These are phyloP conservation scores for Bruguiera gymnorhiza DNA, from an alignment of 345 rosid species.

Conservation along the genomic window DNA sequence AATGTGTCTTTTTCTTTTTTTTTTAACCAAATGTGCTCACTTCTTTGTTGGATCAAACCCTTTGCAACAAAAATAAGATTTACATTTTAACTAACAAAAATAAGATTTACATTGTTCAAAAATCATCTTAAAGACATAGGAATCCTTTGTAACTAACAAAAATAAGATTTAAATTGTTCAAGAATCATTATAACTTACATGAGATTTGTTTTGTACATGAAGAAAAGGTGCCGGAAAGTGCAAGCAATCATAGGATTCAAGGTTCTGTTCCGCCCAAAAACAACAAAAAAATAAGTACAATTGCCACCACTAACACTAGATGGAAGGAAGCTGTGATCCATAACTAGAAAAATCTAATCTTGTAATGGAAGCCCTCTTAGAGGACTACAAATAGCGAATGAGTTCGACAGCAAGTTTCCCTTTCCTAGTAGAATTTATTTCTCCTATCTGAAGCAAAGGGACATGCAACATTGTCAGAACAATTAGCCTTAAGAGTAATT, in stretches of 20 bases:
- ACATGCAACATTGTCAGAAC: constrained; percentile 7
- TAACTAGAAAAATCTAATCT: neutral
- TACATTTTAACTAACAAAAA: no score
- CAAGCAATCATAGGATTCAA: no score
- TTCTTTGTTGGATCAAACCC: no score
- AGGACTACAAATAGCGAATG: constrained; percentile 54
- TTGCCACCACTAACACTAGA: neutral
- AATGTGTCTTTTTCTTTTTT: no score
- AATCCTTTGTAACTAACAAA: no score
- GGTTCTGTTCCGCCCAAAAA: no score
- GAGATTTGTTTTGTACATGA: neutral
- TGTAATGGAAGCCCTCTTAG: neutral
- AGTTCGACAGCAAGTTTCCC: constrained; percentile 81
- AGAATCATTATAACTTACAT: neutral
- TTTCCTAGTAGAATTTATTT: constrained; percentile 65
- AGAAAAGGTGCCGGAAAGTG: neutral
- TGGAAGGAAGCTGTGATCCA: neutral
- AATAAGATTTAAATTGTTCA: neutral
- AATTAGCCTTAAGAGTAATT: neutral
- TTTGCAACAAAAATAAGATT: no score
- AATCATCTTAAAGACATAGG: neutral
- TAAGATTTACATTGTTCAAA: neutral
- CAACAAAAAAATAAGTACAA: neutral
- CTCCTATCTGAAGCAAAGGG: constrained; percentile 55
- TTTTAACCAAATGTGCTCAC: no score